These are phyloP conservation scores for Laguncularia racemosa DNA, from an alignment of 345 rosid species.

Conservation along the genomic window DNA sequence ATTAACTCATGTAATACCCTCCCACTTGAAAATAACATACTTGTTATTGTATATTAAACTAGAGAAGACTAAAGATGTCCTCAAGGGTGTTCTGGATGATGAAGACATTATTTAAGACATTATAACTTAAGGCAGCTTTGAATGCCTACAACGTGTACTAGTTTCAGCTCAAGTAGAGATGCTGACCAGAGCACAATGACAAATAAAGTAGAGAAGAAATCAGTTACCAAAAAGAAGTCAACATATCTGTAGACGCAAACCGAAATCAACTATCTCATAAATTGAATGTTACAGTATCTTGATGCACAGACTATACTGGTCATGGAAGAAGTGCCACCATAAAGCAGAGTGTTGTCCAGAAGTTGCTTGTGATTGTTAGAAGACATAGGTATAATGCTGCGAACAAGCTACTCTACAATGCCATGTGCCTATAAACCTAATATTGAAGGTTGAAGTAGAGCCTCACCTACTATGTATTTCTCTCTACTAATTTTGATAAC, in stretches of 20 bases:
- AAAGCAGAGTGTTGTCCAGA: constrained; percentile 91
- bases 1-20: too few species aligned
- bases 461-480: constrained; percentile 82
- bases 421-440: constrained; percentile 85
- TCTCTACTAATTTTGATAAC: constrained; percentile 89
- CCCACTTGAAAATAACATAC: too few species aligned
- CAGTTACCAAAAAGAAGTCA: too few species aligned
- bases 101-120: too few species aligned
- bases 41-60: too few species aligned
- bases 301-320: constrained; percentile 39
- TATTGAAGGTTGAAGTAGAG: constrained; percentile 90
- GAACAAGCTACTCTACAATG: constrained; percentile 95
- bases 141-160: too few species aligned
- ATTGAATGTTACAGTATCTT: not conserved
- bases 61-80: too few species aligned
- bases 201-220: too few species aligned
- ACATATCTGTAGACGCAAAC: not conserved
- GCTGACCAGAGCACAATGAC: too few species aligned
- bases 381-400: constrained; percentile 73
- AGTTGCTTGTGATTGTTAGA: constrained; percentile 94
- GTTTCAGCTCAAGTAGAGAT: too few species aligned
- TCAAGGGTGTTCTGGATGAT: too few species aligned
- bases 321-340: constrained; percentile 94
- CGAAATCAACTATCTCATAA: not conserved
- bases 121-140: too few species aligned